These are phyloP conservation scores for Nymphaea thermarum DNA, from an alignment of 164 flowering plant species.

Conservation along the genomic window DNA sequence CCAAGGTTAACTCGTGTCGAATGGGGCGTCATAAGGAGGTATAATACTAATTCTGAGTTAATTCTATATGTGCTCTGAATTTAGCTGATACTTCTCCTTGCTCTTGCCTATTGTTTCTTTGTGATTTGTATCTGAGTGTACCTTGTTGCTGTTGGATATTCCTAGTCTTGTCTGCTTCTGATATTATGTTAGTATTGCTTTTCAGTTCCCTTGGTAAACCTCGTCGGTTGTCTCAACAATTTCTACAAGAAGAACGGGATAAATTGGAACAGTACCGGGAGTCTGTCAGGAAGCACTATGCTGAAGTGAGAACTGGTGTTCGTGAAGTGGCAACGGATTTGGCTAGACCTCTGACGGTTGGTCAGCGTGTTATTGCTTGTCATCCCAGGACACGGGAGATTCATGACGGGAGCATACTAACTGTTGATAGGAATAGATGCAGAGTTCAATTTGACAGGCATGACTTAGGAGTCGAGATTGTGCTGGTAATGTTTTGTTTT, in stretches of 20 bases:
- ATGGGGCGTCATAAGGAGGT: constrained; percentile 98
- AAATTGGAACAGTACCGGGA: constrained; percentile 83
- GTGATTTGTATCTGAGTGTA: background rate
- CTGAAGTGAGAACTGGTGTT: constrained; percentile 62
- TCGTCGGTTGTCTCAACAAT: constrained; percentile 74
- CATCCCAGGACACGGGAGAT: constrained; percentile 89
- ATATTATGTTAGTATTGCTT: constrained; percentile 2
- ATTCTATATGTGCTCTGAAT: background rate
- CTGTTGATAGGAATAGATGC: constrained; percentile 71
- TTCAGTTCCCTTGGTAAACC: constrained; percentile 96
- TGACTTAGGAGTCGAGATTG: constrained; percentile 80
- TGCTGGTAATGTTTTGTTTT: constrained; percentile 40
- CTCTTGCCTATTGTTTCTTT: background rate
- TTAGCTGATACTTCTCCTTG: background rate
- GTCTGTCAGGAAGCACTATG: constrained; percentile 72
- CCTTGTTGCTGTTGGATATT: background rate
- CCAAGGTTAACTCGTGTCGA: constrained; percentile 91
- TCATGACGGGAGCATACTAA: constrained; percentile 79
- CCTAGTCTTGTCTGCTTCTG: background rate
- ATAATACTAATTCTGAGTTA: background rate
- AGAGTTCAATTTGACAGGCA: constrained; percentile 82
- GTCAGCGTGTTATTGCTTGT: constrained; percentile 78
- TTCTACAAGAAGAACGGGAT: constrained; percentile 71
- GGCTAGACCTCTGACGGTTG: constrained; percentile 79
- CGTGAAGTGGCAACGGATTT: constrained; percentile 82